Evolutionary conservation across 2,329 filamentous ascomycete species (phyloP), one percentile per base, ranked within the genome.

Genomic region (Exophiala xenobiotica): DNA sequence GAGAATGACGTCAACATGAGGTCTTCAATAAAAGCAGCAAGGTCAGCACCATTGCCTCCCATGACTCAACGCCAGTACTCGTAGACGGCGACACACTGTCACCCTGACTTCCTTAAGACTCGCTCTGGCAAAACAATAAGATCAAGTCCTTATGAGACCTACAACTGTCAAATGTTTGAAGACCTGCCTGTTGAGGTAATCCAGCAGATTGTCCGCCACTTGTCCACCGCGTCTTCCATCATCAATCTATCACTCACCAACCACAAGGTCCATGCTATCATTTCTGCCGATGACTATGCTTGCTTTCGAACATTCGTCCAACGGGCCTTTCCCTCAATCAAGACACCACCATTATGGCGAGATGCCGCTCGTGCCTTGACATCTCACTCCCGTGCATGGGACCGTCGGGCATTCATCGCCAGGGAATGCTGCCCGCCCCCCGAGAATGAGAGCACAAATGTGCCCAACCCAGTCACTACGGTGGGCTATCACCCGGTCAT

Each of bases 401-500:
- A 82, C 51, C 72, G 76, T 39, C 74, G 77, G 60, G 79, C 78
- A 1, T 72, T 83, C 16, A 64, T 82, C 14, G 78, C 78, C 29
- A 72, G 78, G 46, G 78, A 78, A 58, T 65, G 82, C 14, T 69
- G 75, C 33, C 78, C 63, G 61, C 72, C 63, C 58, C 31, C 49
- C n/a, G 53, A 56, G 11, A 22, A 43, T 14, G 27, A 29, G 16
- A 41, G 49, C 20, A 18, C 39, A 16, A 16, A 6, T 33, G 45
- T 27, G 4, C 33, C 20, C 4, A 19, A 1, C 75, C 74, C 69
- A 83, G 72, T 49, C 78, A 20, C 69, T 11, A 72, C 70, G 4
- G 59, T 84, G 62, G 81, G 81, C 3, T 85, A 82, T 58, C 76
- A 75, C 19, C 81, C 82, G 14, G 72, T 73, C 35, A 73, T 83